phyloP scores from a whole-genome alignment of 768 basidiomycete species.

The Cantharellus anzutake region DNA sequence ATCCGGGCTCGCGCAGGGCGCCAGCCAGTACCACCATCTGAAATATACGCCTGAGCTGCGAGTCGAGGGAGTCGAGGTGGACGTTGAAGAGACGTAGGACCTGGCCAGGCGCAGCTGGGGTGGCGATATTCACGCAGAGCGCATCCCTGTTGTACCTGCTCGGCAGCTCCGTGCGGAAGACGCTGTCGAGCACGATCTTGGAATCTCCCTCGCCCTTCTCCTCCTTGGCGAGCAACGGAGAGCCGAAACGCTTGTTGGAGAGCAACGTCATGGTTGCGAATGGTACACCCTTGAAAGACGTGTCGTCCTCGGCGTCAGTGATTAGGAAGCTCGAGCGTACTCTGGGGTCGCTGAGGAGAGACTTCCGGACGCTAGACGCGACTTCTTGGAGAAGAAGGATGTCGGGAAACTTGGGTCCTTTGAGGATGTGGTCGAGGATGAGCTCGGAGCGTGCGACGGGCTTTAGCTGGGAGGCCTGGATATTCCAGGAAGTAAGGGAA shows the following conservation, averaged over 20 bases:
- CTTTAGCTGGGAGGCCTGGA: slow-evolving; percentile 19
- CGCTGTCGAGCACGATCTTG: slow-evolving; percentile 16
- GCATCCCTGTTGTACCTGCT: slow-evolving; percentile 22
- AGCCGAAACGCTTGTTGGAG: slow-evolving; percentile 19
- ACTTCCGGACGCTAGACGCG: slow-evolving; percentile 14
- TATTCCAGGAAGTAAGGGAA: slow-evolving; percentile 16
- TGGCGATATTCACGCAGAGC: slow-evolving; percentile 20
- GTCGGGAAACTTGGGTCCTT: slow-evolving; percentile 18
- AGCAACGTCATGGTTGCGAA: slow-evolving; percentile 22
- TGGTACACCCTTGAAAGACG: slow-evolving; percentile 17
- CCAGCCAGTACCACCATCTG: slow-evolving; percentile 20
- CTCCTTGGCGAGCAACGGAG: slow-evolving; percentile 12
- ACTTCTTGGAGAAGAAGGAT: slow-evolving; percentile 26
- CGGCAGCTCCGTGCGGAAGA: slow-evolving; percentile 18
- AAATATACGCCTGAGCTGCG: slow-evolving; percentile 12
- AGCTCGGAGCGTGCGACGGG: slow-evolving; percentile 19
- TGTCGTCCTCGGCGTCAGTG: slow-evolving; percentile 23
- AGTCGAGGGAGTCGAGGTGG: slow-evolving; percentile 20
- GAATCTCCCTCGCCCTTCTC: slow-evolving; percentile 11
- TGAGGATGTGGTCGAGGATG: slow-evolving; percentile 19
- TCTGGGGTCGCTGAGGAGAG: slow-evolving; percentile 19
- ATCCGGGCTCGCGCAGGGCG: slow-evolving; percentile 24
- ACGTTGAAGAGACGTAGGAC: slow-evolving; percentile 22
- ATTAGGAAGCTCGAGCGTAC: slow-evolving; percentile 19
- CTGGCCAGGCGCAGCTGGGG: slow-evolving; percentile 12